phyloP scores from a whole-genome alignment of 192 early-diverging fungal genomes.

The Coemansia sp. region DNA sequence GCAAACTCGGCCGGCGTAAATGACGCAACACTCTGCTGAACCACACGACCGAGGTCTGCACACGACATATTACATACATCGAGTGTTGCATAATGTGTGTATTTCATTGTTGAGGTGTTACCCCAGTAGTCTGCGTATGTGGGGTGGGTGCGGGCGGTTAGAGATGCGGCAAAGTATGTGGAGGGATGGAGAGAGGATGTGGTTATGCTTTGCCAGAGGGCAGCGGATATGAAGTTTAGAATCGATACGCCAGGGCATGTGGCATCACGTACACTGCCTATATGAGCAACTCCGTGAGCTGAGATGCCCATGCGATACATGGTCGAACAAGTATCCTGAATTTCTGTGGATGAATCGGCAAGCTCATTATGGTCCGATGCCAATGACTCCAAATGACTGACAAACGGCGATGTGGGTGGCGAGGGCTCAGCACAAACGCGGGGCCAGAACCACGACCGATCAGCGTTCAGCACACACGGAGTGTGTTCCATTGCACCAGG shows the following conservation, averaged over 20 bases:
- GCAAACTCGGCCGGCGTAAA: slow-evolving; percentile 20
- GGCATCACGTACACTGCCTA: not conserved
- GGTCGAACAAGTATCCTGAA: not conserved
- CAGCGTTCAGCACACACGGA: slow-evolving; percentile 6
- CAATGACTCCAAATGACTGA: slow-evolving; percentile 8
- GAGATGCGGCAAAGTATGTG: slow-evolving; percentile 20
- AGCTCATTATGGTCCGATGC: not conserved
- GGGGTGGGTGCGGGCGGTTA: slow-evolving; percentile 12
- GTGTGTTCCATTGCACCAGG: not conserved
- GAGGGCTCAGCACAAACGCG: not conserved
- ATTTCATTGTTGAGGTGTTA: slow-evolving; percentile 19
- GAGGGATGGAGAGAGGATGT: not conserved
- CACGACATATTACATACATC: not conserved
- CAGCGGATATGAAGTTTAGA: slow-evolving; percentile 20
- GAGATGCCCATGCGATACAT: slow-evolving; percentile 17
- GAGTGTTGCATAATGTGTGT: not conserved
- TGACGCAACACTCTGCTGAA: slow-evolving; percentile 6
- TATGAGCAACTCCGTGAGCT: not conserved
- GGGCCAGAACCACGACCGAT: slow-evolving; percentile 18
- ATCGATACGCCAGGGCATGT: slow-evolving; percentile 11
- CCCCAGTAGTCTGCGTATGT: slow-evolving; percentile 24
- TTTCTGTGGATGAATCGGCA: too few species aligned
- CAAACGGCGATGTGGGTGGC: not conserved
- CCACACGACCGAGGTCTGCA: not conserved
- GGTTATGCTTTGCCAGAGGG: slow-evolving; percentile 14